These are phyloP conservation scores for Marchantia paleacea DNA, from an alignment of 225 moss, liverwort and hornwort genomes.

Conservation along the genomic window DNA sequence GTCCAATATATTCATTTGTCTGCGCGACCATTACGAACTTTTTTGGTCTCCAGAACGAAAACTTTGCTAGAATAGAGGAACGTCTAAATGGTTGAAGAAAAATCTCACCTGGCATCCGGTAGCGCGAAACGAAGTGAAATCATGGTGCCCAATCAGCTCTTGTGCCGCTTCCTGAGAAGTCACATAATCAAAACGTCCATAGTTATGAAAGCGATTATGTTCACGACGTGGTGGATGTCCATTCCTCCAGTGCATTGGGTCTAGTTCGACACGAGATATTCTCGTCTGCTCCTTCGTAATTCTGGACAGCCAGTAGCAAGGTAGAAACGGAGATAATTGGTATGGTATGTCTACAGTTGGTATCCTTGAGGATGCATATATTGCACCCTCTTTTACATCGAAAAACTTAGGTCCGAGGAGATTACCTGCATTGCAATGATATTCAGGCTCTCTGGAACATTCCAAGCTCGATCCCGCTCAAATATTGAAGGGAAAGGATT, in stretches of 20 bases:
- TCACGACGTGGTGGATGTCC: no score
- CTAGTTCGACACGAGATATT: background rate
- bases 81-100: background rate
- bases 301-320: no score
- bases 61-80: background rate
- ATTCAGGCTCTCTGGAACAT: constrained; percentile 66
- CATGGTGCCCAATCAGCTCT: constrained; percentile 72
- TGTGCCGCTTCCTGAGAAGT: constrained; percentile 67
- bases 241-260: background rate
- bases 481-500: constrained; percentile 64
- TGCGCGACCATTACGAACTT: no score
- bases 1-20: no score
- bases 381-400: background rate
- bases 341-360: background rate
- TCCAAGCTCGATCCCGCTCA: constrained; percentile 92
- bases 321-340: no score
- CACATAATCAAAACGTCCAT: background rate
- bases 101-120: constrained; percentile 77
- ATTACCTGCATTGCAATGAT: constrained; percentile 73
- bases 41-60: no score
- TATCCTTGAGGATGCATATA: background rate
- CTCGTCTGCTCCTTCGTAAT: background rate
- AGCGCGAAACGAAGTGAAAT: constrained; percentile 93
- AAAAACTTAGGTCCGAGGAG: background rate
- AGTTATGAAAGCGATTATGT: background rate